Evolutionary conservation across 805 yeast species (phyloP), one percentile per base, ranked within the genome.

Genomic region (Phaffomyces thermotolerans): DNA sequence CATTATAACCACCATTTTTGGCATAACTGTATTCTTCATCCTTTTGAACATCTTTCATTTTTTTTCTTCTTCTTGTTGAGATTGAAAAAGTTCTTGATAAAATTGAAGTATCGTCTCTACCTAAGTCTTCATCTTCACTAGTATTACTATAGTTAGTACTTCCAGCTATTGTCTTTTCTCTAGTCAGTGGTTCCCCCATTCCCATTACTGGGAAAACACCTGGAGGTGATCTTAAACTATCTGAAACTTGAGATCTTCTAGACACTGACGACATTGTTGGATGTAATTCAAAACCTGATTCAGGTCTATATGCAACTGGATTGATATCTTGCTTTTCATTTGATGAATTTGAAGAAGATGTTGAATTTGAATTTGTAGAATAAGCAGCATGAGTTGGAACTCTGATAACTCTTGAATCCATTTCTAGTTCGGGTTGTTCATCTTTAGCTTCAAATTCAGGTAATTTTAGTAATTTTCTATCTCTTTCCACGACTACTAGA

Each of bases 171-270:
- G 81, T 67, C 37, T 64, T 64, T 52, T 84, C 90, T 42, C 73
- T 65, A 24, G 60, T 63, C 35, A 75, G 58, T 3, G 91, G 84
- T 10, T 67, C 69, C 1, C 86, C 89, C 91, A 84, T 83, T 2
- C 86, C 91, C 52, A 69, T 69, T 2, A 84, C 90, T 0, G 95
- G 93, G 63, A 84, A 84, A 1, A 84, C 89, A 47, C 87, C 87
- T 23, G 76, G 76, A 4, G 91, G 95, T 2, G 89, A 81, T 49
- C 76, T 62, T 6, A 63, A 42, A 8, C 39, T 18, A 13, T 29
- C 37, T 12, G 49, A 17, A 1, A 47, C 18, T 33, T 27, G 29
- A 27, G 29, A 27, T 27, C 42, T 46, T 12, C 43, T 34, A 3
- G 52, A 51, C 3, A 37, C 8, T 22, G 51, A 37, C 2, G 54